phyloP scores from a whole-genome alignment of 129 eudicot species.

The Centrapalus pauciflorus region DNA sequence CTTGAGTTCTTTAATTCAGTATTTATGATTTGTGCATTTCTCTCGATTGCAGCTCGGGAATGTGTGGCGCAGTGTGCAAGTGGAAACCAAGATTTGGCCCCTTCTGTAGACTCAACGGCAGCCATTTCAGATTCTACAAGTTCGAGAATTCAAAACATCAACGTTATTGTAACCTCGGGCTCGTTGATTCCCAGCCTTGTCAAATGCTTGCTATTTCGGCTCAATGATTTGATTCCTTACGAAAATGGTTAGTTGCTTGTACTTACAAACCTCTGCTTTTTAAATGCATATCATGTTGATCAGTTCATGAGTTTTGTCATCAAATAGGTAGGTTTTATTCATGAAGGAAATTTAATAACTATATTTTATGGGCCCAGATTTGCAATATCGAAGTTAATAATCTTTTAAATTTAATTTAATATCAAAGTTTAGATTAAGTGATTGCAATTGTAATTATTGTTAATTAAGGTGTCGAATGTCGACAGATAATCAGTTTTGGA shows the following conservation, averaged over 20 bases:
- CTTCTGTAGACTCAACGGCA: slow-evolving; percentile 18
- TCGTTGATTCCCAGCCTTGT: slow-evolving; percentile 88
- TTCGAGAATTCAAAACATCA: slow-evolving; percentile 41
- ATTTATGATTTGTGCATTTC: slow-evolving; percentile 3
- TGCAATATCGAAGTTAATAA: too few species aligned
- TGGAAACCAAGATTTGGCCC: slow-evolving; percentile 22
- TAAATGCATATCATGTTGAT: background rate
- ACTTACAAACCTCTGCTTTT: background rate
- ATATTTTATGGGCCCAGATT: too few species aligned
- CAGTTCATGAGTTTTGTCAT: background rate
- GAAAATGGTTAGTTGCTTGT: slow-evolving; percentile 66
- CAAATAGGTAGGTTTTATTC: background rate
- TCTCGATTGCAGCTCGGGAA: slow-evolving; percentile 54
- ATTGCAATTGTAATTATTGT: too few species aligned
- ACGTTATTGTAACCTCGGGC: slow-evolving; percentile 88
- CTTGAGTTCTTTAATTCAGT: background rate
- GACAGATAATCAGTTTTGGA: too few species aligned
- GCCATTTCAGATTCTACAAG: slow-evolving; percentile 14
- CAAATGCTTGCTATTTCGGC: slow-evolving; percentile 85
- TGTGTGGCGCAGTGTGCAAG: slow-evolving; percentile 78
- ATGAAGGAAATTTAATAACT: too few species aligned
- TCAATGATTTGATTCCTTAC: slow-evolving; percentile 58
- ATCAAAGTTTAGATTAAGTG: too few species aligned
- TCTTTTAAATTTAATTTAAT: too few species aligned
- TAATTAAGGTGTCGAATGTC: too few species aligned